Percentiles rank a stretch among this genome's conserved stretches.
phyloP scores from a whole-genome alignment of 768 basidiomycete genomes.

The Xanthoconium stramineum region DNA sequence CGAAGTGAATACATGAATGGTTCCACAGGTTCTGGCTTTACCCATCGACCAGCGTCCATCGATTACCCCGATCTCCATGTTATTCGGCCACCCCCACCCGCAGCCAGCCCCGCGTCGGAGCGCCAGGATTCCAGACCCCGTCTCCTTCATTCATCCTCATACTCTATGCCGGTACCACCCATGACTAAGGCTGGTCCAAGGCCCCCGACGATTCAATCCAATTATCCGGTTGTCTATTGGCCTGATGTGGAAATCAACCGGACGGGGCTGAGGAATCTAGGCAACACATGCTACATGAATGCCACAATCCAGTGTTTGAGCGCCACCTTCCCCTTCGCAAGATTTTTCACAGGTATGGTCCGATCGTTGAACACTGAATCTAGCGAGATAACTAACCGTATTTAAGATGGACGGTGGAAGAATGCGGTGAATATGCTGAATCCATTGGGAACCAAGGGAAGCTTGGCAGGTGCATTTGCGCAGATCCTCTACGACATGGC shows the following conservation, averaged over 20 bases:
- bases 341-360: constrained; percentile 79
- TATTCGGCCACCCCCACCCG: constrained; percentile 77
- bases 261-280: constrained; percentile 88
- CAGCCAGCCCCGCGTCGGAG: constrained; percentile 65
- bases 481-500: constrained; percentile 83
- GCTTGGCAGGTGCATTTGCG: constrained; percentile 78
- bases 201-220: constrained; percentile 66
- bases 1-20: constrained; percentile 80
- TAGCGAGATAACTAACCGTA: constrained; percentile 1
- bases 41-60: constrained; percentile 48
- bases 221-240: constrained; percentile 86
- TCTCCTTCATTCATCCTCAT: constrained; percentile 37
- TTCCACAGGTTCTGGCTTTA: constrained; percentile 50
- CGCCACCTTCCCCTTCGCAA: constrained; percentile 89
- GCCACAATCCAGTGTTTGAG: constrained; percentile 95
- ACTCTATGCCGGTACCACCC: constrained; percentile 24
- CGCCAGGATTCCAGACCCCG: constrained; percentile 72
- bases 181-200: constrained; percentile 40
- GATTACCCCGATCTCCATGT: constrained; percentile 80
- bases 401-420: constrained; percentile 74
- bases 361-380: background rate
- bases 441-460: constrained; percentile 84
- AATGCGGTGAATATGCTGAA: constrained; percentile 82
- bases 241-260: constrained; percentile 72
- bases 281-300: constrained; percentile 99